Conservation (phyloP, 2,329 filamentous ascomycete species). For the Scytalidium lignicola region DNA sequence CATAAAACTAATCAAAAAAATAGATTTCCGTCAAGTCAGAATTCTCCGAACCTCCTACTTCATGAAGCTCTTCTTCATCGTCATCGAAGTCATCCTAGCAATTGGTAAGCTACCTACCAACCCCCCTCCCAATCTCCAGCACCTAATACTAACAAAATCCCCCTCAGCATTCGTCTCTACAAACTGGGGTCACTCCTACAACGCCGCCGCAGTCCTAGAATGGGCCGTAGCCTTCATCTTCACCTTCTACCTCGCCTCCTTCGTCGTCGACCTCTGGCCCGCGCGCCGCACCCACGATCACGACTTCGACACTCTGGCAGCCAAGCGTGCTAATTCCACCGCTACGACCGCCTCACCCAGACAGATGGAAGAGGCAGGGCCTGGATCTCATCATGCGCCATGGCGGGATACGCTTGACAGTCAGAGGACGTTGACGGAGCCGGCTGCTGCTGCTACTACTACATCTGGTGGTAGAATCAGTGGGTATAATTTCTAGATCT, state of each 20-base stretch:
- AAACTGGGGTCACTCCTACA: conserved; percentile 43
- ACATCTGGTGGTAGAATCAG: background rate
- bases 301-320: background rate
- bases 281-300: conserved; percentile 36
- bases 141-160: background rate
- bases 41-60: conserved; percentile 77
- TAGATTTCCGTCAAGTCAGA: conserved; percentile 67
- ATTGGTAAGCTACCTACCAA: conserved; percentile 45
- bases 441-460: background rate
- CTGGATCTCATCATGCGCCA: conserved; percentile 3
- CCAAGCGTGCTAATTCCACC: background rate
- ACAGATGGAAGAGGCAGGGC: conserved; percentile 20
- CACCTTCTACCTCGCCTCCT: conserved; percentile 82
- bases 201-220: conserved; percentile 74
- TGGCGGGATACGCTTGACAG: conserved; percentile 10
- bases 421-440: conserved; percentile 10
- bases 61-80: conserved; percentile 79
- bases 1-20: conserved; percentile 1
- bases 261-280: conserved; percentile 81
- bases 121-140: background rate
- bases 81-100: conserved; percentile 70
- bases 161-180: conserved; percentile 57
- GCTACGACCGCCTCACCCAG: background rate
- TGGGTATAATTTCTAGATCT: background rate
- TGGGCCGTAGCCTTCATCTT: conserved; percentile 77